A percentile compares a stretch with the other conserved stretches of the same genome.
Conservation (phyloP, 257 asterid genomes). For the Phtheirospermum japonicum region DNA sequence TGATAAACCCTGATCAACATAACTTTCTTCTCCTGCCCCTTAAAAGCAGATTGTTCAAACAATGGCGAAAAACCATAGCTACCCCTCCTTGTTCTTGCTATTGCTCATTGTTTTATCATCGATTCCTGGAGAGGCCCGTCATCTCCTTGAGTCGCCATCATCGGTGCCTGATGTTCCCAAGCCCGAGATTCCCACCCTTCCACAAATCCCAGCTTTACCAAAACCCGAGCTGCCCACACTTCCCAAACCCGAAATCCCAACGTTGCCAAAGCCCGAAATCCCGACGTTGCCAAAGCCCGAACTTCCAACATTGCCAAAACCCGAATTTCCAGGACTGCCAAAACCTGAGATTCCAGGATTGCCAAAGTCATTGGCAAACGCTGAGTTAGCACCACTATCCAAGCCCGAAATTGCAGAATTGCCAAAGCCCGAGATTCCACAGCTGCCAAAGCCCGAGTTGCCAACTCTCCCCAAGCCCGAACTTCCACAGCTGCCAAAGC, state of each 20-base stretch:
- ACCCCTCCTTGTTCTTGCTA: neutral
- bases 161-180: constrained; percentile 22
- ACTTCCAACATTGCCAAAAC: neutral
- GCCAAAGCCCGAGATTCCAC: neutral
- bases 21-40: neutral
- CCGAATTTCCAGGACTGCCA: constrained; percentile 9
- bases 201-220: too few relatives aligned
- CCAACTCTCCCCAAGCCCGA: too few relatives aligned
- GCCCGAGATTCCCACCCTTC: neutral
- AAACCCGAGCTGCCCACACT: too few relatives aligned
- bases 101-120: constrained; percentile 14
- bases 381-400: neutral
- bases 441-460: too few relatives aligned
- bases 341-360: constrained; percentile 21
- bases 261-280: too few relatives aligned
- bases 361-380: constrained; percentile 16
- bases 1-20: neutral
- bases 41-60: neutral
- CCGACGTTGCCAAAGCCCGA: neutral
- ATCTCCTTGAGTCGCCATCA: constrained; percentile 9
- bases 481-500: too few relatives aligned
- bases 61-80: constrained; percentile 11
- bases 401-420: constrained; percentile 15
- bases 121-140: constrained; percentile 19
- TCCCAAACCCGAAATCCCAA: neutral